Conservation (phyloP, 148 eudicot genomes). For the Silene conica region DNA sequence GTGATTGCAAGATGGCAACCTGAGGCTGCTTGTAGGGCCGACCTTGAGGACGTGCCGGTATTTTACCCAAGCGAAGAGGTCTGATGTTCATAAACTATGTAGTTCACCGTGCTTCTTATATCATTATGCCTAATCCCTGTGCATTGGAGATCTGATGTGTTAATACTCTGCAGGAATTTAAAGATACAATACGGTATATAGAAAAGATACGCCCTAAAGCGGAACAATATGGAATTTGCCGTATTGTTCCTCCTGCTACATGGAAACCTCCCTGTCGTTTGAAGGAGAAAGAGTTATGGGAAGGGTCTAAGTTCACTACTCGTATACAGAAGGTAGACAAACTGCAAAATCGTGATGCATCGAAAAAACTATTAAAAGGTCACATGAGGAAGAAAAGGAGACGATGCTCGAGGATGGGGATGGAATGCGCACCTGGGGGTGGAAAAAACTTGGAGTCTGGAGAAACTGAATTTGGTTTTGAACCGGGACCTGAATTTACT, state of each 20-base stretch:
- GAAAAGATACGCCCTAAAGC: slow-evolving; percentile 67
- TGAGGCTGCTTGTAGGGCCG: slow-evolving; percentile 69
- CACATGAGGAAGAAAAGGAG: slow-evolving; percentile 69
- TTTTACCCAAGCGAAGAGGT: slow-evolving; percentile 97
- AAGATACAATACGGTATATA: slow-evolving; percentile 72
- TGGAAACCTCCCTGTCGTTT: slow-evolving; percentile 92
- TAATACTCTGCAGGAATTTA: slow-evolving; percentile 61
- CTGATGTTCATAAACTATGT: slow-evolving; percentile 6
- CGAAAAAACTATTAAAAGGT: slow-evolving; percentile 40
- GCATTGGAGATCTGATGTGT: slow-evolving; percentile 18
- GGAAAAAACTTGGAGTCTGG: slow-evolving; percentile 25
- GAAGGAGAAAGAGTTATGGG: slow-evolving; percentile 64
- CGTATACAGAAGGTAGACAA: slow-evolving; percentile 89
- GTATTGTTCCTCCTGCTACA: slow-evolving; percentile 87
- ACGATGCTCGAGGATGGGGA: slow-evolving; percentile 55
- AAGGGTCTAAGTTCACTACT: slow-evolving; percentile 63
- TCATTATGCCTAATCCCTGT: slow-evolving; percentile 7
- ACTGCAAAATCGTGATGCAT: slow-evolving; percentile 78
- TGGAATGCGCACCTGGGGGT: slow-evolving; percentile 38
- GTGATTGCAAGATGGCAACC: slow-evolving; percentile 90
- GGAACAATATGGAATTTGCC: slow-evolving; percentile 88
- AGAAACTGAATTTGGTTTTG: slow-evolving; percentile 70
- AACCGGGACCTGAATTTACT: slow-evolving; percentile 91
- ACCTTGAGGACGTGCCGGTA: slow-evolving; percentile 82
- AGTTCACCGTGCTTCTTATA: background rate